Base-by-base conservation (phyloP, 2,329 filamentous ascomycete species). In the Eurotiales sp. region DNA sequence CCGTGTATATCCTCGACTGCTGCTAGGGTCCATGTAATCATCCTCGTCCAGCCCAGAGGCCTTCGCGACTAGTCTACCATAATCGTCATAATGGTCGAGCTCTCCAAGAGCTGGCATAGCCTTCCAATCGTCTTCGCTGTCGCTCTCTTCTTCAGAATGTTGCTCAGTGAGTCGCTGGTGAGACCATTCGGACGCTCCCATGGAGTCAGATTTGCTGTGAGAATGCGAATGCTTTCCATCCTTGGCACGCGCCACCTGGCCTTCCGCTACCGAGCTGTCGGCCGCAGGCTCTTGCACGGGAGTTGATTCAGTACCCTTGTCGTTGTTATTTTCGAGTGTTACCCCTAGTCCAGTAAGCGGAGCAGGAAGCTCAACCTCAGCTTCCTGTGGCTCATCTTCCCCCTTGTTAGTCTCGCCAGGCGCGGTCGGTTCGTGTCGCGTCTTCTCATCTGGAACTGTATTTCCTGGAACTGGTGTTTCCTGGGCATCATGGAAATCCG, bases 71-170 rank as follows among this genome's bases (percentile, higher is more conserved):
- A 99, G 78, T 58, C 82, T 88, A 59, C 95, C 88, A 67, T 95
- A 86, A 62, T 99, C 93, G 65, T 99, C 90, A 69, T 97, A 99
- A 59, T 96, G 87, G 70, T 97, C 92, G 66, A 93, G 95, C 32
- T 87, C 86, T 7, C 91, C 93, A 63, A 91, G 90, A 1, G 93
- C 84, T 1, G 92, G 93, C 93, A 99, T 99, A 2, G 83, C 81
- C 72, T 96, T 90, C 93, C 93, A 99, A 46, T 79, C 83, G 1
- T 74, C 84, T n/a, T 87, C 87, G 5, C 83, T 83, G 10, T 81
- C 75, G 2, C 80, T 70, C 41, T 80, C 73, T 11, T 73, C 65
- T 37, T 76, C 56, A 8, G 61, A 52, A 14, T 62, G 56, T 14
- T 82, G 76, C 14, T 79, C 73, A 8, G 84, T 80, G 44, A 90